phyloP scores from a whole-genome alignment of 768 basidiomycete genomes.

The Podaxis sp. region DNA sequence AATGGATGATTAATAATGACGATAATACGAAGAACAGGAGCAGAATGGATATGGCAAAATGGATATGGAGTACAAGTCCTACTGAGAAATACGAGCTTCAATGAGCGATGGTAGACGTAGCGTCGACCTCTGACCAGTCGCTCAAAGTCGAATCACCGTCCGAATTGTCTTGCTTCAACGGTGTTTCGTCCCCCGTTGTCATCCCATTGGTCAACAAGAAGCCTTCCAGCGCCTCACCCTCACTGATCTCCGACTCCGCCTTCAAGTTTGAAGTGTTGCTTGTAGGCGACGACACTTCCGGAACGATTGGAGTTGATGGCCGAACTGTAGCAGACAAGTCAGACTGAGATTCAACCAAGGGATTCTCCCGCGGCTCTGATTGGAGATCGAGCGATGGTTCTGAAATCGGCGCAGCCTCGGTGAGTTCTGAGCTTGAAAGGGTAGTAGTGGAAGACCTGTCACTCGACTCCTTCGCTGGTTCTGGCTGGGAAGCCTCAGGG shows the following conservation, averaged over 20 bases:
- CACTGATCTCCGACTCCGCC: background rate
- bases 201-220: constrained; percentile 2
- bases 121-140: constrained; percentile 11
- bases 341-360: background rate
- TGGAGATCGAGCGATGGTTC: background rate
- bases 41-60: background rate
- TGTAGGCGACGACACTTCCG: background rate
- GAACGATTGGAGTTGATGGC: background rate
- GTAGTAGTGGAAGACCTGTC: background rate
- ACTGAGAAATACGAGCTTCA: background rate
- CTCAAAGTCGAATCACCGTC: constrained; percentile 3
- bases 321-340: constrained; percentile 3
- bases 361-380: background rate
- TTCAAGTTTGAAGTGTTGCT: background rate
- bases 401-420: background rate
- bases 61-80: background rate
- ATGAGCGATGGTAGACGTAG: background rate
- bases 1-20: background rate
- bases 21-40: background rate
- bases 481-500: background rate
- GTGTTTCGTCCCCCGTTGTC: background rate
- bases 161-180: background rate
- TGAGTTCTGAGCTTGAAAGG: background rate
- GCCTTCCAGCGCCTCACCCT: background rate
- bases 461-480: background rate